phyloP scores from a whole-genome alignment of 345 rosid species.

The Heritiera fomes region DNA sequence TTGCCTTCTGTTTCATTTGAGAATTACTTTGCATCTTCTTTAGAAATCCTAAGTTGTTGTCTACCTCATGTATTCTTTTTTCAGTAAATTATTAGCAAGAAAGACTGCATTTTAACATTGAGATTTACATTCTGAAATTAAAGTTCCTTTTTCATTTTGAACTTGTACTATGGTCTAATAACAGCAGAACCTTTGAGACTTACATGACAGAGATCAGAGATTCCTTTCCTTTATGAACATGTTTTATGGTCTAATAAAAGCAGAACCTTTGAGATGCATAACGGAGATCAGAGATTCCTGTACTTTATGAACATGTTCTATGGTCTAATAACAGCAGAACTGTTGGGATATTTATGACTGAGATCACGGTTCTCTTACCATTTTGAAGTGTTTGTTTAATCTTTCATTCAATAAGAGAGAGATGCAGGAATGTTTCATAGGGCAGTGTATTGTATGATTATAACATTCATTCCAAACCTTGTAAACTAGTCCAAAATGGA shows the following conservation, averaged over 20 bases:
- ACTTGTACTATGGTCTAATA: not conserved
- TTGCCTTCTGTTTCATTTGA: not conserved
- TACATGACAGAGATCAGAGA: not conserved
- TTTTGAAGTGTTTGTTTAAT: constrained; percentile 1
- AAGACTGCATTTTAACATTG: not conserved
- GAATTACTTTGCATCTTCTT: not conserved
- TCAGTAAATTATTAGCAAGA: not conserved
- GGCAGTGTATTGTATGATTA: not conserved
- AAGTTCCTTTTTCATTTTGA: not conserved
- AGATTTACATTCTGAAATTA: not conserved
- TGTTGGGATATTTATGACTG: not conserved
- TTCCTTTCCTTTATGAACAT: constrained; percentile 1
- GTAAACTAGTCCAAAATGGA: not conserved
- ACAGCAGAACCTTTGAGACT: not conserved
- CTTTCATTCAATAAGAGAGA: not conserved
- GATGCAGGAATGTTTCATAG: not conserved
- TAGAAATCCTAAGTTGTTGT: not conserved
- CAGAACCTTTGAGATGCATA: not conserved
- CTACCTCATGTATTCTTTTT: not conserved
- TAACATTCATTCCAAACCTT: not conserved
- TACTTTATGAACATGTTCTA: constrained; percentile 5
- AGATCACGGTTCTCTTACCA: constrained; percentile 1
- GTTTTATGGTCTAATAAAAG: not conserved
- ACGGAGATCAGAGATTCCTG: not conserved
- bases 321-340: not conserved